Conservation (phyloP, 2,329 filamentous ascomycete species). For the Colletotrichum tabaci region DNA sequence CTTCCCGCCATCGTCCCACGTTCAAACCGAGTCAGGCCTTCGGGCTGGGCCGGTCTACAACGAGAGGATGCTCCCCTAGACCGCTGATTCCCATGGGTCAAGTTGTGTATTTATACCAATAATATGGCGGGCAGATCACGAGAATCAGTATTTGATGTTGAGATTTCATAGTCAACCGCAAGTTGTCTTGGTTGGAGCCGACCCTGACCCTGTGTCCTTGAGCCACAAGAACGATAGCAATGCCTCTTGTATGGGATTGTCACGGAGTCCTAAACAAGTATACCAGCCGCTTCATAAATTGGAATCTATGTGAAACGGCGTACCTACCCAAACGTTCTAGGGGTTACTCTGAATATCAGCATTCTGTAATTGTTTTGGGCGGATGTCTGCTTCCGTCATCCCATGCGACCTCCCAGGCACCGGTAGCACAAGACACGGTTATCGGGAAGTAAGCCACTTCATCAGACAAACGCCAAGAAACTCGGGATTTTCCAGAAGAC, state of each 20-base stretch:
- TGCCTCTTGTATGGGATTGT: too few relatives aligned
- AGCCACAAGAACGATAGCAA: too few relatives aligned
- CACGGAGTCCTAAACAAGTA: background rate
- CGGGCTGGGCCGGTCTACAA: background rate
- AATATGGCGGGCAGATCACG: background rate
- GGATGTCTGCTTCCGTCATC: constrained; percentile 31
- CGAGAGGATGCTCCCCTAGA: background rate
- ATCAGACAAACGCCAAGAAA: background rate
- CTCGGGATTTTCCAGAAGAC: too few relatives aligned
- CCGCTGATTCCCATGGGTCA: background rate
- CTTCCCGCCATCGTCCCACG: background rate
- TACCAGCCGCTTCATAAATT: background rate
- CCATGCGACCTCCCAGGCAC: constrained; percentile 6
- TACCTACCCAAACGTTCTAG: background rate
- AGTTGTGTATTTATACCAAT: background rate
- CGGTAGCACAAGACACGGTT: constrained; percentile 6
- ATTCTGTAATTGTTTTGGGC: background rate
- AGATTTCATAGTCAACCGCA: too few relatives aligned
- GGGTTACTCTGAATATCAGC: background rate
- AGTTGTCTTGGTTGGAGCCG: too few relatives aligned
- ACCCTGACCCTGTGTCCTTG: too few relatives aligned
- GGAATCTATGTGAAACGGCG: background rate
- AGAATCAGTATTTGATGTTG: too few relatives aligned
- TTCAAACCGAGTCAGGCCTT: background rate
- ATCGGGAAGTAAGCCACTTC: background rate